These are phyloP conservation scores for Rachicladosporium sp. DNA, from an alignment of 2,329 filamentous ascomycete species.

Conservation along the genomic window DNA sequence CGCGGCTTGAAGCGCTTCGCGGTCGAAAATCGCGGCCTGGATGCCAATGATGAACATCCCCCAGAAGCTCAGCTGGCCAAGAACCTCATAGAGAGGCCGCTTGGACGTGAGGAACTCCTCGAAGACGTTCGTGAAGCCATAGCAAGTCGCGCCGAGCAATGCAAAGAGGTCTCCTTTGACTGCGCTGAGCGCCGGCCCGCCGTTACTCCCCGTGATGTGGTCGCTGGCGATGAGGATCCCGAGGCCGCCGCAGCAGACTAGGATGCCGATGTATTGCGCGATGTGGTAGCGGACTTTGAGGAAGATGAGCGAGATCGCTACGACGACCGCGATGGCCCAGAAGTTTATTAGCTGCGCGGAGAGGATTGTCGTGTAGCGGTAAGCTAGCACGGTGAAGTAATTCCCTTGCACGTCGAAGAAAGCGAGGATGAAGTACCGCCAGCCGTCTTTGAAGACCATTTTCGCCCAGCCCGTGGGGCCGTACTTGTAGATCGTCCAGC, in stretches of 20 bases:
- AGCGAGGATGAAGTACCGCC: constrained; percentile 86
- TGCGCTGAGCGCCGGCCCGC: constrained; percentile 50
- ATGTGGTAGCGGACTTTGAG: constrained; percentile 81
- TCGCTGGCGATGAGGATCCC: constrained; percentile 78
- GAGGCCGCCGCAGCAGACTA: constrained; percentile 83
- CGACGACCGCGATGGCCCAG: constrained; percentile 92
- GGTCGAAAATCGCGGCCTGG: constrained; percentile 86
- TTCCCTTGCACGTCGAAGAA: constrained; percentile 95
- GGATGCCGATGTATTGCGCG: constrained; percentile 73
- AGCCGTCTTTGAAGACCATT: constrained; percentile 59
- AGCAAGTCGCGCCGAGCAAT: constrained; percentile 76
- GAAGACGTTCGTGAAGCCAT: constrained; percentile 80
- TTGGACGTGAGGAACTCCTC: constrained; percentile 91
- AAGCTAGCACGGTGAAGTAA: constrained; percentile 93
- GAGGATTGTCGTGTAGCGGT: constrained; percentile 82
- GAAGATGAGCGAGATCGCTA: constrained; percentile 68
- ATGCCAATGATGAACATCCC: constrained; percentile 83
- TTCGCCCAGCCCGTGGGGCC: constrained; percentile 58
- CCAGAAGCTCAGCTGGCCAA: constrained; percentile 81
- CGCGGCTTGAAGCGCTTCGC: constrained; percentile 47
- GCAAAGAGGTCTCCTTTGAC: constrained; percentile 90
- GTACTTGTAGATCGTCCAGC: constrained; percentile 65
- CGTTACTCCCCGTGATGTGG: constrained; percentile 66
- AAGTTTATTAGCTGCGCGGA: constrained; percentile 95
- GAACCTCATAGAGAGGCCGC: constrained; percentile 79